Base-by-base conservation (phyloP, 805 yeast genomes). In the Ogataea trehalophila region DNA sequence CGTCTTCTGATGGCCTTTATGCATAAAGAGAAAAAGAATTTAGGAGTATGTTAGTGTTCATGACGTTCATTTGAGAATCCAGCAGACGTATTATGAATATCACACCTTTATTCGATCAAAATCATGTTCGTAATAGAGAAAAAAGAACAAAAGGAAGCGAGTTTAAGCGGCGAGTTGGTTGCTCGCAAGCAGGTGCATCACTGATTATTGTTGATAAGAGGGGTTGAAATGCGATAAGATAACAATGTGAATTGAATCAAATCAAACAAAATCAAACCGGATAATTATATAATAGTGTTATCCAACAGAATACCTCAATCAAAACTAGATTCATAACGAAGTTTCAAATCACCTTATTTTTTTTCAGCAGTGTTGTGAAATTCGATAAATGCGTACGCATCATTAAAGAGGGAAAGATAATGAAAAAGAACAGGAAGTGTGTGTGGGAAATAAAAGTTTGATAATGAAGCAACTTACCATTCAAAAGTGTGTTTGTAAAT, bases 1-100 rank as follows among this genome's bases (percentile, higher is more conserved):
- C 66, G 40, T 52, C 39, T 2, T 49, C 17, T 6, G 55, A 51
- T 7, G 69, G 69, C 72, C 72, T 69, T 26, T 6, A n/a, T 22
- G 5, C 7, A 17, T 3, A 15, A 8, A 34, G 22, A 17, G 8
- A 34, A 37, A 17, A 5, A 20, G 6, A 15, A 38, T n/a, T 38
- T 6, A 5, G 15, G 22, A 20, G 22, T 11, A 5, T 26, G 31
- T 26, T 26, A 26, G 31, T 33, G 9, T 15, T 33, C 36, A 33
- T 33, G n/a, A 14, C 15, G 36, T 15, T 33, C 31, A 26, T 26
- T 26, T 26, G 31, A 9, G 31, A 9, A 26, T 26, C 31, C 31
- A 8, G 9, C 11, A 26, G 7, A 26, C 9, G 4, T 11, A 26
- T 6, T 26, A 26, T 3, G 11, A 33, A 2, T 33, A 33, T 15